phyloP scores from a whole-genome alignment of 2,329 filamentous ascomycete genomes.

The Phialocephala subalpina region DNA sequence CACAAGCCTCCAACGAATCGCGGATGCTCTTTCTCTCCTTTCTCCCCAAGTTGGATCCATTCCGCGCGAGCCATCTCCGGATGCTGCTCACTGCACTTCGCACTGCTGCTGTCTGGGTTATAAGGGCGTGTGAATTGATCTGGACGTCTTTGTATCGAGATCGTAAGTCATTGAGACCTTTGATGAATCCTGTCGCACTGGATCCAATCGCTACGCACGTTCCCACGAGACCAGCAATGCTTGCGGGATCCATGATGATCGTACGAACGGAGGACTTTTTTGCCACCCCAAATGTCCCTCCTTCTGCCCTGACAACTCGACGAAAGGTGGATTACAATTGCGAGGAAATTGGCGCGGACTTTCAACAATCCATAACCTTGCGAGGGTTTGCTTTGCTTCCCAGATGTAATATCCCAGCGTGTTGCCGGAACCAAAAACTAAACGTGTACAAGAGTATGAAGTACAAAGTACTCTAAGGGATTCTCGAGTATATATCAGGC shows the following conservation, averaged over 20 bases:
- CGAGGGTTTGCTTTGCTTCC: no score
- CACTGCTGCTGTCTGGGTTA: background rate
- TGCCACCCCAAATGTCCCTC: no score
- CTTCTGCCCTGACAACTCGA: no score
- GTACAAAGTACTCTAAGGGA: background rate
- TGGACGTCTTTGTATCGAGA: background rate
- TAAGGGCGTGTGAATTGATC: background rate
- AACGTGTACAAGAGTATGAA: background rate
- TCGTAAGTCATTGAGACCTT: background rate
- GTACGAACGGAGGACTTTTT: background rate
- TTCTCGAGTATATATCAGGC: background rate
- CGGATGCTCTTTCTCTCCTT: background rate
- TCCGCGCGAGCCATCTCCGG: background rate
- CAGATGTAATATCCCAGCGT: no score
- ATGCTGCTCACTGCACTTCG: conserved; percentile 1
- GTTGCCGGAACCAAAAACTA: no score
- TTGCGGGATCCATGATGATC: background rate
- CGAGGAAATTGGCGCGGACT: no score
- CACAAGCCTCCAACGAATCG: background rate
- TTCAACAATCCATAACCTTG: no score
- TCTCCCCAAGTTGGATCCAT: background rate
- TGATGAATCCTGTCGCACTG: background rate
- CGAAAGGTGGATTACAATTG: no score
- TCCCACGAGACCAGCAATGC: conserved; percentile 2
- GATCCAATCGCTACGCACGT: background rate